These are phyloP conservation scores for Mycena citricolor DNA, from an alignment of 1,284 basidiomycete species.

Conservation along the genomic window DNA sequence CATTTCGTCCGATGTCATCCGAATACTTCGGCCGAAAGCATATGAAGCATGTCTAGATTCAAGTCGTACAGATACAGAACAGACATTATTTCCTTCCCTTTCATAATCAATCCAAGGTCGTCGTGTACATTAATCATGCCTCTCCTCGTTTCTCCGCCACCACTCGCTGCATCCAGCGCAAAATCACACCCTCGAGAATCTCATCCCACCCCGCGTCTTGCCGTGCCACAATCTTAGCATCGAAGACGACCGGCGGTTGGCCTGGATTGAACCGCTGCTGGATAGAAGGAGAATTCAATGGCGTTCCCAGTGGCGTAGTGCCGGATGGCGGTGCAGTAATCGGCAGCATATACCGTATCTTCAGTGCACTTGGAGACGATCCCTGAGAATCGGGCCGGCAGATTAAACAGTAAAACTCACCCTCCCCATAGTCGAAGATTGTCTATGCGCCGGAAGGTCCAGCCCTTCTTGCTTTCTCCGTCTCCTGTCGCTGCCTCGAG, in stretches of 20 bases:
- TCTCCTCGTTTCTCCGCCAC: conserved; percentile 63
- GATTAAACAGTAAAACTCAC: conserved; percentile 42
- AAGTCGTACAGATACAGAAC: too few species aligned
- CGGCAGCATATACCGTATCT: conserved; percentile 75
- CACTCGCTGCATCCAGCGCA: conserved; percentile 68
- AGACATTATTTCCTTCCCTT: not conserved
- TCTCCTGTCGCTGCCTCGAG: conserved; percentile 52
- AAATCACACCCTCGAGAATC: conserved; percentile 66
- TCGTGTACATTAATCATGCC: conserved; percentile 8
- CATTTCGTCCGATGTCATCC: too few species aligned
- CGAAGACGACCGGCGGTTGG: conserved; percentile 55
- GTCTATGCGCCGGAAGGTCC: conserved; percentile 83
- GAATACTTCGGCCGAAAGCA: too few species aligned
- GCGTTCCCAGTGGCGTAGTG: conserved; percentile 28
- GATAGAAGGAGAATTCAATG: conserved; percentile 29
- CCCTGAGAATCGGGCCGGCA: conserved; percentile 1
- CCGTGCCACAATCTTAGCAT: conserved; percentile 70
- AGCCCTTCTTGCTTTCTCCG: conserved; percentile 45
- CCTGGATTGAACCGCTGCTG: conserved; percentile 27
- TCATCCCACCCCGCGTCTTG: conserved; percentile 77
- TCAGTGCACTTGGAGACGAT: conserved; percentile 63
- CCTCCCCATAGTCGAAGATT: conserved; percentile 82
- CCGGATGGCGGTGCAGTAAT: conserved; percentile 53
- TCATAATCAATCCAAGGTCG: not conserved
- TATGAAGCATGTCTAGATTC: too few species aligned